These are phyloP conservation scores for Mrakia hoshinonis DNA, from an alignment of 768 basidiomycete genomes.

Conservation along the genomic window DNA sequence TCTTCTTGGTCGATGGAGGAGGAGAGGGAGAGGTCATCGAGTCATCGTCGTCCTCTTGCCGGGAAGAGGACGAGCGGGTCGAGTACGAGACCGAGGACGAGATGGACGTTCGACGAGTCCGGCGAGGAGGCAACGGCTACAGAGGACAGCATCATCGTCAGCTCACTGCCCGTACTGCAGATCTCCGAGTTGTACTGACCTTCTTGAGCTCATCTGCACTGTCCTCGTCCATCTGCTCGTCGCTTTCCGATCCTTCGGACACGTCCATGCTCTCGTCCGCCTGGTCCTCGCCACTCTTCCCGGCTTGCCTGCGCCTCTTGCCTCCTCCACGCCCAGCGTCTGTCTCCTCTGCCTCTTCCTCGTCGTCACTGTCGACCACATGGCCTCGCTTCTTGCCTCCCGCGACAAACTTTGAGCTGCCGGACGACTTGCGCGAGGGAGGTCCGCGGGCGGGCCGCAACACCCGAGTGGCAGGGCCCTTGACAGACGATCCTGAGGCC, in stretches of 20 bases:
- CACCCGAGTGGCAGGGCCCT: no score
- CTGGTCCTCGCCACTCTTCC: neutral
- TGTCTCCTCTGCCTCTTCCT: neutral
- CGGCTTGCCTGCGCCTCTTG: neutral
- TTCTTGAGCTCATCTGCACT: neutral
- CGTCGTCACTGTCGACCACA: neutral
- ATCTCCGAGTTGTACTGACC: neutral
- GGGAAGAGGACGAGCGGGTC: neutral
- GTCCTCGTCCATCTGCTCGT: constrained; percentile 10
- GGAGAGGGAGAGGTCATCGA: constrained; percentile 10
- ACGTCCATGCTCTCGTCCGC: constrained; percentile 4
- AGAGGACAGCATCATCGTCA: neutral
- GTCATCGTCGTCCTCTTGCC: neutral
- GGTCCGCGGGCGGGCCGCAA: no score
- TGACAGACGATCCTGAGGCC: neutral
- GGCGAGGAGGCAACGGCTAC: neutral
- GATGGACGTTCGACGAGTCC: neutral
- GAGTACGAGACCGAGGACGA: neutral
- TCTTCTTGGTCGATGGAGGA: neutral
- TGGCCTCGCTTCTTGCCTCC: neutral
- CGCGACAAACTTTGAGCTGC: no score
- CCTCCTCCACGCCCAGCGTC: neutral
- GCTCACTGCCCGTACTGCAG: neutral
- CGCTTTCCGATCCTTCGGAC: neutral
- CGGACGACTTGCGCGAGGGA: no score